phyloP scores from a whole-genome alignment of 306 rosid genomes.

The Inga laurina region DNA sequence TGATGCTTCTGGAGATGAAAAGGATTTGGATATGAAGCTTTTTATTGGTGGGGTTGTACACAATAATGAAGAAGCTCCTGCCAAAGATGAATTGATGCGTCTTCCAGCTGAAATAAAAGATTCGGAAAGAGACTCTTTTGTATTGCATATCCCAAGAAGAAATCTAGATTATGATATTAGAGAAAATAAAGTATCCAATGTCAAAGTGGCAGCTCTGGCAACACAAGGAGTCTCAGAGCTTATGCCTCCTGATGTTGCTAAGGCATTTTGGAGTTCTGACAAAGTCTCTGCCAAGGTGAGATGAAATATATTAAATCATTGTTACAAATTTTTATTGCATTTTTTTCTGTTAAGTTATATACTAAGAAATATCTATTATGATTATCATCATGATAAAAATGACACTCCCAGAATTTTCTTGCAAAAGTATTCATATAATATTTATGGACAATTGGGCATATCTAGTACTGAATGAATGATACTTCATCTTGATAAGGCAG shows the following conservation, averaged over 20 bases:
- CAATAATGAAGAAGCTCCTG: conserved; percentile 69
- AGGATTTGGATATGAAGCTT: conserved; percentile 85
- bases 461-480: conserved; percentile 15
- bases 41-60: conserved; percentile 90
- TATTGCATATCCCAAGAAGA: conserved; percentile 72
- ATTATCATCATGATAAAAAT: conserved; percentile 8
- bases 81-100: conserved; percentile 74
- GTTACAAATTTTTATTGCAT: neutral
- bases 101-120: conserved; percentile 87
- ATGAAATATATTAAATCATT: conserved; percentile 4
- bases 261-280: conserved; percentile 82
- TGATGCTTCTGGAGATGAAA: conserved; percentile 64
- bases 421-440: neutral
- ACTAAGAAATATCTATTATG: conserved; percentile 5
- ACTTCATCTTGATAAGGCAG: neutral
- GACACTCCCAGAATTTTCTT: neutral
- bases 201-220: conserved; percentile 83
- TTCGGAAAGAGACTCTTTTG: conserved; percentile 80
- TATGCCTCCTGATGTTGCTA: conserved; percentile 94
- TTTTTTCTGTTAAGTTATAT: conserved; percentile 19
- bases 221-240: conserved; percentile 86
- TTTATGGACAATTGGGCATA: neutral
- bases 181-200: conserved; percentile 61
- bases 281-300: conserved; percentile 94
- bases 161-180: conserved; percentile 54